Percentiles rank a stretch among this genome's conserved stretches.
phyloP scores from a whole-genome alignment of 306 rosid species.

The Pterocarpus macrocarpus region DNA sequence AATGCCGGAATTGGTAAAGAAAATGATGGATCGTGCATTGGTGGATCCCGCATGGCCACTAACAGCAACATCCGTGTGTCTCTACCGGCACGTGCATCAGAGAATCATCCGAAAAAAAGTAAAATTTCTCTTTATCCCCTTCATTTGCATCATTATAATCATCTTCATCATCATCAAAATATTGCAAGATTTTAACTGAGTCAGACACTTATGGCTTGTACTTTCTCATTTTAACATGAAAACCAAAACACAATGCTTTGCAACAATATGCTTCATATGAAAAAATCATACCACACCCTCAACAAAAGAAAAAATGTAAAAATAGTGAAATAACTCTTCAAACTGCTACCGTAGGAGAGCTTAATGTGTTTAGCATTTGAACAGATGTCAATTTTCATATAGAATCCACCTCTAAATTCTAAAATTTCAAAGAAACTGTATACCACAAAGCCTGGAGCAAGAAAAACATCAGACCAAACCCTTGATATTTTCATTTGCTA shows the following conservation, averaged over 20 bases:
- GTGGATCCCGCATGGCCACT: no score
- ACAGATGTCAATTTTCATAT: conserved; percentile 3
- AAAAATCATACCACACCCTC: not conserved
- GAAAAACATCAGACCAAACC: not conserved
- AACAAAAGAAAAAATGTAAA: not conserved
- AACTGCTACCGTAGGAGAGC: not conserved
- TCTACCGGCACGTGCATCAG: no score
- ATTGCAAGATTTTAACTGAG: conserved; percentile 49
- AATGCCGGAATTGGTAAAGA: no score
- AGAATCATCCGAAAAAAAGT: no score
- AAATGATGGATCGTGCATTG: no score
- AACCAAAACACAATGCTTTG: conserved; percentile 13
- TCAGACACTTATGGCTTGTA: not conserved
- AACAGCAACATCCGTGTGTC: no score
- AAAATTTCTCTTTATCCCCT: conserved; percentile 4
- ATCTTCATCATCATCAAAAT: conserved; percentile 71
- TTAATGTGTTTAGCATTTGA: not conserved
- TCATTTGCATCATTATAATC: conserved; percentile 47
- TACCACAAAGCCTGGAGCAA: not conserved
- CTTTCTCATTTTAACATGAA: conserved; percentile 14
- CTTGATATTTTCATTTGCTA: conserved; percentile 6
- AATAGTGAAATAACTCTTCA: conserved; percentile 20
- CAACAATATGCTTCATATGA: conserved; percentile 14
- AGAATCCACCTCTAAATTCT: not conserved
- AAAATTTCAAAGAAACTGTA: conserved; percentile 22